phyloP scores from a whole-genome alignment of 2,329 filamentous ascomycete species.

The Scytalidium lignicola region DNA sequence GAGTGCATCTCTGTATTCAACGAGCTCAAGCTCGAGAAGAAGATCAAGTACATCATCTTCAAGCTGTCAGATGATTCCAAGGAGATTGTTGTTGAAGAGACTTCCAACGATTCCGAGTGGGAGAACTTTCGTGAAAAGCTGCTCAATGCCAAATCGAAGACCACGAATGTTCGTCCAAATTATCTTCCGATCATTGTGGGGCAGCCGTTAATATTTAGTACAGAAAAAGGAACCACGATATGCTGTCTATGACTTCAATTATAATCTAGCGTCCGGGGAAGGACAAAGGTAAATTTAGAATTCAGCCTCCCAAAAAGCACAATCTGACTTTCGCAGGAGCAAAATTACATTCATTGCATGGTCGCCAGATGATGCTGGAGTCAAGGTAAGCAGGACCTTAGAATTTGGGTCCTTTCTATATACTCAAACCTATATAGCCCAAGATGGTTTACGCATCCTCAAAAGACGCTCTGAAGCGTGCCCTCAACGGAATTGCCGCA shows the following conservation, averaged over 20 bases:
- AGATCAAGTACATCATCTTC: constrained; percentile 83
- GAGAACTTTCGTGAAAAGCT: constrained; percentile 72
- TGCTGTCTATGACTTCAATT: constrained; percentile 81
- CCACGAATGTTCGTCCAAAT: constrained; percentile 52
- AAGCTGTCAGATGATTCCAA: constrained; percentile 81
- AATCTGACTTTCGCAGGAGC: constrained; percentile 45
- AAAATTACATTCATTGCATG: constrained; percentile 77
- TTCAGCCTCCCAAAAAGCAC: constrained; percentile 7
- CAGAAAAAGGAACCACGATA: constrained; percentile 68
- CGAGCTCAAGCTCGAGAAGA: constrained; percentile 77
- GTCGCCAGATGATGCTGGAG: constrained; percentile 74
- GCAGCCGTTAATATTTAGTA: constrained; percentile 3
- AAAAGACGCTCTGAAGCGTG: constrained; percentile 79
- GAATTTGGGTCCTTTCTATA: neutral
- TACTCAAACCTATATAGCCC: constrained; percentile 42
- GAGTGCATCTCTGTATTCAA: constrained; percentile 71
- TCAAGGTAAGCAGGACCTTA: constrained; percentile 55
- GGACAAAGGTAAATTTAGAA: constrained; percentile 55
- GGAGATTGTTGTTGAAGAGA: constrained; percentile 75
- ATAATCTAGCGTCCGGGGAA: constrained; percentile 65
- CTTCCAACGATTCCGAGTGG: constrained; percentile 62
- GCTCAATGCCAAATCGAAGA: constrained; percentile 66
- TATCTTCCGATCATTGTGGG: neutral
- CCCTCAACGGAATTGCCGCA: constrained; percentile 67
- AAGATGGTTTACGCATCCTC: constrained; percentile 91